Conservation (phyloP, 208 protist species). For the Lotmaria passim region DNA sequence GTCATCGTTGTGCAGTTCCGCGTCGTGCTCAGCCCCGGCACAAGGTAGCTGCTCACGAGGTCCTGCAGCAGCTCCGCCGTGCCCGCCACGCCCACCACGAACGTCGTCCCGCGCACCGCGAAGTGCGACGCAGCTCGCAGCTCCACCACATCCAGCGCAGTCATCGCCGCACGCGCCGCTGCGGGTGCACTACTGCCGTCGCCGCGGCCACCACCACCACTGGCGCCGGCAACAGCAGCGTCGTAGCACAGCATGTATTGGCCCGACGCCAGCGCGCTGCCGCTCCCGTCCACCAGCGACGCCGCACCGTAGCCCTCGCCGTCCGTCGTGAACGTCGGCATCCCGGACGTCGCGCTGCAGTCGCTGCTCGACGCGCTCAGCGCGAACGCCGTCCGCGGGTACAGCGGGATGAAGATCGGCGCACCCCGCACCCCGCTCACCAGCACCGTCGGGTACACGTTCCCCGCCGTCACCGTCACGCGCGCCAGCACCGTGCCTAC, state of each 20-base stretch:
- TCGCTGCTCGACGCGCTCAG: conserved; percentile 39
- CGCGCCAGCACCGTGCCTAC: neutral
- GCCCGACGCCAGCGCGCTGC: conserved; percentile 34
- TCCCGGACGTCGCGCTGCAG: conserved; percentile 22
- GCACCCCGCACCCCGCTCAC: conserved; percentile 38
- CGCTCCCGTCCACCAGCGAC: conserved; percentile 25
- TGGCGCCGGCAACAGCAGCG: conserved; percentile 7
- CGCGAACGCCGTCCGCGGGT: conserved; percentile 42
- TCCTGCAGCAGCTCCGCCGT: conserved; percentile 52
- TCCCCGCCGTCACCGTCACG: conserved; percentile 38
- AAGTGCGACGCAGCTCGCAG: conserved; percentile 51
- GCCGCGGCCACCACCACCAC: too few species aligned
- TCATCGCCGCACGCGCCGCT: too few species aligned
- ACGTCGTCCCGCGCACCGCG: conserved; percentile 46
- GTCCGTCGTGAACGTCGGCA: conserved; percentile 60
- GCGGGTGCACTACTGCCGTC: too few species aligned
- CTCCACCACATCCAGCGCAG: conserved; percentile 47
- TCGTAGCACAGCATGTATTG: conserved; percentile 62
- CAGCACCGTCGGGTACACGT: conserved; percentile 57
- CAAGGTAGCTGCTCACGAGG: conserved; percentile 37
- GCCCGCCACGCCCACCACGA: conserved; percentile 51
- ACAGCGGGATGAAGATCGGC: conserved; percentile 55
- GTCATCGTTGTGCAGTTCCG: conserved; percentile 35
- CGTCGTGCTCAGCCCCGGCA: conserved; percentile 56
- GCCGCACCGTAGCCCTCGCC: conserved; percentile 46